Base-by-base conservation (phyloP, 116 monocot species). In the Cymodocea nodosa region DNA sequence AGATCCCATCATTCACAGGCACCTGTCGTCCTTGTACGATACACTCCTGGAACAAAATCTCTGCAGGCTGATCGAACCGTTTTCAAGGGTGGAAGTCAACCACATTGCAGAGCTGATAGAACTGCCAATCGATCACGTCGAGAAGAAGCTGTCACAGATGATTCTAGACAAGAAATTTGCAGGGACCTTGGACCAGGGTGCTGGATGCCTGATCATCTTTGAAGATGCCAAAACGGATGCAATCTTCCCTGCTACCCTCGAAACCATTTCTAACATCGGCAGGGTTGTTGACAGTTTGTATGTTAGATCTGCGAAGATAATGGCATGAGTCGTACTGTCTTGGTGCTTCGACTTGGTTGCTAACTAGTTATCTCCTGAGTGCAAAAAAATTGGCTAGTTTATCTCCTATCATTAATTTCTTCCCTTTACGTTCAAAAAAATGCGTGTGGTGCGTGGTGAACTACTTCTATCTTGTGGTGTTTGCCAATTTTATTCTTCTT, bases 241-340 rank as follows among this genome's bases (percentile, higher is more conserved):
- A 0, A 87, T 87, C 50, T 87, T 84, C 67, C 87, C 81, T 12
- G 78, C 83, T 17, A 78, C 87, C 2, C 69, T 87, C 0, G 84
- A 87, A 7, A 81, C 87, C 18, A 81, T 87, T 50, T 50, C 76
- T 19, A 87, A 87, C 69, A 75, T 87, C 36, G 87, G 81, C 23
- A 87, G 84, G 78, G 87, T 87, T 8, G 87, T 84, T n/a, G 87
- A 87, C 69, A 87, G 84, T 57, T 66, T 87, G n/a, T 87, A 84
- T 19, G 71, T 84, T 24, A 78, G 87, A 50, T 87, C 87, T 25
- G 87, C 87, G 15, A 72, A 70, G 59, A 80, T 87, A 18, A 80
- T 87, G 74, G 80, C 83, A 8, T 87, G 48, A 77, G 22, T 13
- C 22, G 25, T 59, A 7, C 7, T 44, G 44, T 44, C 12, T 44